Base-by-base conservation (phyloP, 1,139 yeast species). In the Insectozyma bohioensis region DNA sequence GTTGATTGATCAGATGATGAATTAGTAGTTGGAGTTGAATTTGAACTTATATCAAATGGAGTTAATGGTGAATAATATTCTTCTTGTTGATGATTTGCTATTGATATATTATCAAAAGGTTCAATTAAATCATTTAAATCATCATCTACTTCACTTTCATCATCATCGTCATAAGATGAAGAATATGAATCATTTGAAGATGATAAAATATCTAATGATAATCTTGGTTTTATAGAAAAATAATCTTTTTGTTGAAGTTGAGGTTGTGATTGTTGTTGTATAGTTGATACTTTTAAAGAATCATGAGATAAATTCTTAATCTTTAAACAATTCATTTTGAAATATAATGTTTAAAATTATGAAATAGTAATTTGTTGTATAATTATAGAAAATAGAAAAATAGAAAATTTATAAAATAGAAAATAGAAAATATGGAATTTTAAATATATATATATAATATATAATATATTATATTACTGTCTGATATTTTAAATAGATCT, bases 211-310 rank as follows among this genome's bases (percentile, higher is more conserved):
- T 35, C 38, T 10, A 43, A 17, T 7, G 45, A 41, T 26, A 41
- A 29, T 24, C 34, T 37, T 11, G 47, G 47, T 27, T 40, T 43
- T 12, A 40, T 23, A 15, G 43, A 35, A 17, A 40, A 41, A 31
- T 43, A 43, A 26, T 39, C 42, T 16, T 23, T 20, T 34, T 11
- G 33, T 27, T 17, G 31, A n/a, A 7, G 28, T 10, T n/a, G 14
- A 12, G 7, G 12, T 16, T 12, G 34, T 13, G 5, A 22, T n/a
- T n/a, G n/a, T 12, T 24, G 30, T n/a, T 26, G 26, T 14, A 24
- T 23, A 18, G 18, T 16, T 14, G 6, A 12, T 12, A 5, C 8
- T 10, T 2, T 14, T 14, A 19, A 13, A n/a, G 38, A 35, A 20
- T 21, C 27, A 15, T 28, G 30, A 2, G 33, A 30, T 11, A 28